A percentile compares a stretch with the other conserved stretches of the same genome.
These are phyloP conservation scores for Ascochyta koolunga DNA, from an alignment of 2,329 filamentous ascomycete species.

Conservation along the genomic window DNA sequence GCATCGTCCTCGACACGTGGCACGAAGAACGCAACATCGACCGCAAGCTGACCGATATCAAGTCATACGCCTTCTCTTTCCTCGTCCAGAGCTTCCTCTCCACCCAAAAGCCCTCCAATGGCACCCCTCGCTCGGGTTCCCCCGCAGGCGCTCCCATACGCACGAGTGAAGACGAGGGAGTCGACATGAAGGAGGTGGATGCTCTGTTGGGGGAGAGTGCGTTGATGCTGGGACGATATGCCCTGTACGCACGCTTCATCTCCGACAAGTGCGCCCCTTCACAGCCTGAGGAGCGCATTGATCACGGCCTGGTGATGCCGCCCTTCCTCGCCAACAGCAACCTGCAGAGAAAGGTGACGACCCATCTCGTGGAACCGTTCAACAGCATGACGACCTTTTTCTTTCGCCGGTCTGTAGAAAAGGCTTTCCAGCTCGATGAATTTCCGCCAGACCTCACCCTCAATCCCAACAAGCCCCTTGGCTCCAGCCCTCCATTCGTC, in stretches of 20 bases:
- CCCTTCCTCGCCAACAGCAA: slow-evolving; percentile 79
- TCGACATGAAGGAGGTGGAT: slow-evolving; percentile 97
- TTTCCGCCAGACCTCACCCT: slow-evolving; percentile 79
- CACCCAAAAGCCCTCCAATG: slow-evolving; percentile 65
- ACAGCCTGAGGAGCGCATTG: slow-evolving; percentile 59
- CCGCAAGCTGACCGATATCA: slow-evolving; percentile 89
- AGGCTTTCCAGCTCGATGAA: slow-evolving; percentile 96
- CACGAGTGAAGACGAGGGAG: slow-evolving; percentile 83
- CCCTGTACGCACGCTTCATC: slow-evolving; percentile 87
- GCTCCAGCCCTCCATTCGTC: slow-evolving; percentile 84
- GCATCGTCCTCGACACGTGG: slow-evolving; percentile 95
- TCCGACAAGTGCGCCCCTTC: slow-evolving; percentile 74
- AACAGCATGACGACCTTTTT: slow-evolving; percentile 95
- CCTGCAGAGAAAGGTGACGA: slow-evolving; percentile 76
- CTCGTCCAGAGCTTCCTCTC: slow-evolving; percentile 92
- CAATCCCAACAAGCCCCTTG: slow-evolving; percentile 72
- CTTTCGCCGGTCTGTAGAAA: slow-evolving; percentile 94
- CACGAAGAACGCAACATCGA: slow-evolving; percentile 85
- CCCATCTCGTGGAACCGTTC: slow-evolving; percentile 79
- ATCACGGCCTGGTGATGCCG: slow-evolving; percentile 68
- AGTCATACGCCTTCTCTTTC: slow-evolving; percentile 97
- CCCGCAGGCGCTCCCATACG: slow-evolving; percentile 67
- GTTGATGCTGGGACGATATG: slow-evolving; percentile 92
- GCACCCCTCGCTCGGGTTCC: slow-evolving; percentile 74
- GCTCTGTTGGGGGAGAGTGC: slow-evolving; percentile 84